Percentiles rank a stretch among this genome's conserved stretches.
Conservation (phyloP, 139 green algal species). For the Tetraselmis striata region DNA sequence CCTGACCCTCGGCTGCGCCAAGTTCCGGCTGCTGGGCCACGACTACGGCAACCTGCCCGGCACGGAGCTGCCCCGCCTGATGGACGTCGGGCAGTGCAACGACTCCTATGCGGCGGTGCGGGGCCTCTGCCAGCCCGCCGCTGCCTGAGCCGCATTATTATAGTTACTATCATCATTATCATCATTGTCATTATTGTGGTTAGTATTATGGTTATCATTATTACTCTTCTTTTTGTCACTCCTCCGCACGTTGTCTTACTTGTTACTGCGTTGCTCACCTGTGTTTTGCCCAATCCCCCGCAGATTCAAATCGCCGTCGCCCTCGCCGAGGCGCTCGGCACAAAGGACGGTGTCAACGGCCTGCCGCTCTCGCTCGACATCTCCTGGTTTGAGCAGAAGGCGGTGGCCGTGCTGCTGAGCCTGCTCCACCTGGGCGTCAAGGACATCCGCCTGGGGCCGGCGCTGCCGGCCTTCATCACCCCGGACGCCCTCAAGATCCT, state of each 20-base stretch:
- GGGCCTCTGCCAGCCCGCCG: no score
- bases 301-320: not conserved
- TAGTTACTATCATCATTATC: no score
- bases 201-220: no score
- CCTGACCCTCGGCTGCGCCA: constrained; percentile 63
- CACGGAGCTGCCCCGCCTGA: constrained; percentile 56
- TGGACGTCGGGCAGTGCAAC: constrained; percentile 76
- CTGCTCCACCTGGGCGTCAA: constrained; percentile 64
- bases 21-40: constrained; percentile 66
- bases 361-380: constrained; percentile 66
- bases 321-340: constrained; percentile 57
- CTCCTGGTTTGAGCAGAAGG: constrained; percentile 76
- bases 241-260: no score
- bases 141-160: no score
- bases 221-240: no score
- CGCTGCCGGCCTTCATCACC: constrained; percentile 66
- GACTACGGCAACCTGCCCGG: constrained; percentile 42
- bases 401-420: constrained; percentile 64
- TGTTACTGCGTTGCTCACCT: no score
- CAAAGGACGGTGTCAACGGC: constrained; percentile 48
- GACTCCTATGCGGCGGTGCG: constrained; percentile 34
- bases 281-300: no score
- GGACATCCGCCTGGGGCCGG: constrained; percentile 65
- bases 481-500: constrained; percentile 50
- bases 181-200: no score